Evolutionary conservation across 441 rosid genomes (phyloP).

Genomic region (Daphne laureola): DNA sequence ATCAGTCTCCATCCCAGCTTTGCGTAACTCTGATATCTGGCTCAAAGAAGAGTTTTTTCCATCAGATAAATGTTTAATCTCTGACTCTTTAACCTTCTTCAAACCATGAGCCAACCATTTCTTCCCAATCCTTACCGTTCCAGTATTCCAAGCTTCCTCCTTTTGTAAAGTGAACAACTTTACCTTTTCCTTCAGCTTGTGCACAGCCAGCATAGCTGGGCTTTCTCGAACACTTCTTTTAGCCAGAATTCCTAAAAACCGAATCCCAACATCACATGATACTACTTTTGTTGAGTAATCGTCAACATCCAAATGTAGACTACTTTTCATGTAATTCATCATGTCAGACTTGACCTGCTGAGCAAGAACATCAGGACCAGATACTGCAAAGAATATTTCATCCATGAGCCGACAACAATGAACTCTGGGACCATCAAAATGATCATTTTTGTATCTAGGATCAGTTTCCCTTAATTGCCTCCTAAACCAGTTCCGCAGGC

Average conservation of each 20-base stretch:
- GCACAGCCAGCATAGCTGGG: conserved; percentile 64
- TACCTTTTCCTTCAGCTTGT: conserved; percentile 86
- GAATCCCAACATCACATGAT: conserved; percentile 46
- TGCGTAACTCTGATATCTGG: conserved; percentile 67
- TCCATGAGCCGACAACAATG: conserved; percentile 78
- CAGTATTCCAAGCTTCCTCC: conserved; percentile 79
- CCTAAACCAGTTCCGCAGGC: conserved; percentile 79
- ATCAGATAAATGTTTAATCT: conserved; percentile 75
- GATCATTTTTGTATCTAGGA: conserved; percentile 14
- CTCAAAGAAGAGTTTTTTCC: conserved; percentile 46
- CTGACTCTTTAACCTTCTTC: conserved; percentile 90
- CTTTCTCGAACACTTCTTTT: conserved; percentile 51
- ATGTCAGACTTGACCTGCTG: conserved; percentile 47
- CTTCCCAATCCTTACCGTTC: conserved; percentile 71
- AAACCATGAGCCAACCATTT: conserved; percentile 93
- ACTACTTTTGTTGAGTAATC: conserved; percentile 33
- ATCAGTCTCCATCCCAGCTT: conserved; percentile 90
- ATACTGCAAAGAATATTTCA: conserved; percentile 69
- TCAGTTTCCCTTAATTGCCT: conserved; percentile 57
- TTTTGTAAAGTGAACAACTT: conserved; percentile 60
- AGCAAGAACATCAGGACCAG: conserved; percentile 63
- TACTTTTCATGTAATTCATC: conserved; percentile 37
- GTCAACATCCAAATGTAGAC: conserved; percentile 44
- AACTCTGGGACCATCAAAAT: conserved; percentile 35
- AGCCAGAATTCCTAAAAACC: conserved; percentile 61